Evolutionary conservation across 257 asterid genomes (phyloP).

Genomic region (Nicotiana obtusifolia): DNA sequence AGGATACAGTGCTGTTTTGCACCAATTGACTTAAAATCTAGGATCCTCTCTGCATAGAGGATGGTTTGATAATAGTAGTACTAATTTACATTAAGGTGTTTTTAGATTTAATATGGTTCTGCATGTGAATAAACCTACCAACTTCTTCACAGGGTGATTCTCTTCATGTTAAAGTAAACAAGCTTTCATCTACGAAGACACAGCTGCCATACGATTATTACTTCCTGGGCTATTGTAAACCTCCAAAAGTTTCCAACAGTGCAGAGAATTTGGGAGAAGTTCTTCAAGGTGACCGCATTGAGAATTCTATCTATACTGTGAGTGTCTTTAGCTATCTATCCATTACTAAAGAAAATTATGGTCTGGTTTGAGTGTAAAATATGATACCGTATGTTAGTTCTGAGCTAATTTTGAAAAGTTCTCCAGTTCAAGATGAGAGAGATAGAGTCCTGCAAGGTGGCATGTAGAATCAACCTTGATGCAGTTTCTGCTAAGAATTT

Average conservation of each 20-base stretch:
- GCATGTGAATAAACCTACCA: background rate
- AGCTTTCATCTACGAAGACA: slow-evolving; percentile 32
- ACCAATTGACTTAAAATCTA: background rate
- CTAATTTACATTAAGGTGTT: background rate
- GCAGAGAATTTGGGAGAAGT: background rate
- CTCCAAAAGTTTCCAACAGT: slow-evolving; percentile 33
- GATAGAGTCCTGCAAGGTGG: slow-evolving; percentile 37
- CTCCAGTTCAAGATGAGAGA: slow-evolving; percentile 44
- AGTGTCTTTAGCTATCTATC: slow-evolving; percentile 11
- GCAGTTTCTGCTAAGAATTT: slow-evolving; percentile 18
- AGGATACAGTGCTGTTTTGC: background rate
- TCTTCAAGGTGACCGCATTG: slow-evolving; percentile 34
- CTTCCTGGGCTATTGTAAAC: slow-evolving; percentile 39
- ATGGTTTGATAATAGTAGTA: background rate
- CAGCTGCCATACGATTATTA: slow-evolving; percentile 36
- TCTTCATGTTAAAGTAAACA: slow-evolving; percentile 53
- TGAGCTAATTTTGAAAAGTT: background rate
- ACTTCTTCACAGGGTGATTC: slow-evolving; percentile 34
- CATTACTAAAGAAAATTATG: background rate
- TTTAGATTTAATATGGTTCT: background rate
- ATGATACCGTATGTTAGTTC: background rate
- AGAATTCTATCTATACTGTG: slow-evolving; percentile 47
- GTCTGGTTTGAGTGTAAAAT: background rate
- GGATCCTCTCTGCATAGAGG: background rate
- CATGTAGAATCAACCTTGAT: slow-evolving; percentile 34